Evolutionary conservation across 2,329 filamentous ascomycete genomes (phyloP).

Genomic region (Talaromyces sp.): DNA sequence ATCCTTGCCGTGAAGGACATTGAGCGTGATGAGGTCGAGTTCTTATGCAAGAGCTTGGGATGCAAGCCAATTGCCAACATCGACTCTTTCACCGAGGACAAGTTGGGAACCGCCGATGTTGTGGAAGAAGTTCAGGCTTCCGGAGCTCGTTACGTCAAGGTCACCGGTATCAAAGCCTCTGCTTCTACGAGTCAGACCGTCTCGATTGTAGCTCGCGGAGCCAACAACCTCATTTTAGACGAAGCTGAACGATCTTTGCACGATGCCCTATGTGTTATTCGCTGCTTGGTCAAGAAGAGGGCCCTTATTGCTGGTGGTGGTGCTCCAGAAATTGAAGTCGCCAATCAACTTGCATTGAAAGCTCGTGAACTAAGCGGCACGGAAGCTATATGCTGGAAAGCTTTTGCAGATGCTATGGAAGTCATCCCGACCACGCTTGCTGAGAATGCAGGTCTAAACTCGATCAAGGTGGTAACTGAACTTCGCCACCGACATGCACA

Average conservation of each 20-base stretch:
- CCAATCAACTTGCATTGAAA: constrained; percentile 77
- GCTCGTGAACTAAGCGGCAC: constrained; percentile 82
- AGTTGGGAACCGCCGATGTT: constrained; percentile 88
- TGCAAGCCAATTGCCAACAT: constrained; percentile 99
- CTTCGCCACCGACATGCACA: constrained; percentile 89
- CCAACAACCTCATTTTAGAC: constrained; percentile 90
- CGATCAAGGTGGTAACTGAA: constrained; percentile 97
- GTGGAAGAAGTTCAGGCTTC: constrained; percentile 87
- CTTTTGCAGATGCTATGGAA: constrained; percentile 95
- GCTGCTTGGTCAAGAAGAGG: constrained; percentile 98
- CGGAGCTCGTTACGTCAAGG: constrained; percentile 89
- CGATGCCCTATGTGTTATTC: constrained; percentile 95
- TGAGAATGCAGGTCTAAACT: constrained; percentile 96
- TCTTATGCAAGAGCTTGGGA: constrained; percentile 97
- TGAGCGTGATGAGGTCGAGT: constrained; percentile 97
- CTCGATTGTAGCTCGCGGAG: constrained; percentile 89
- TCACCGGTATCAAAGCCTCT: constrained; percentile 81
- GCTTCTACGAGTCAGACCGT: constrained; percentile 66
- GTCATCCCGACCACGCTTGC: constrained; percentile 94
- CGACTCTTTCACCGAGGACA: constrained; percentile 98
- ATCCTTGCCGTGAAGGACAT: constrained; percentile 97
- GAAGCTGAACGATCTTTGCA: constrained; percentile 96
- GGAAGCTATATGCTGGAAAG: constrained; percentile 98
- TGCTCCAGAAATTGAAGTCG: constrained; percentile 94
- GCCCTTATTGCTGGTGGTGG: constrained; percentile 97